phyloP scores from a whole-genome alignment of 805 yeast genomes.

The Lipomyces orientalis region DNA sequence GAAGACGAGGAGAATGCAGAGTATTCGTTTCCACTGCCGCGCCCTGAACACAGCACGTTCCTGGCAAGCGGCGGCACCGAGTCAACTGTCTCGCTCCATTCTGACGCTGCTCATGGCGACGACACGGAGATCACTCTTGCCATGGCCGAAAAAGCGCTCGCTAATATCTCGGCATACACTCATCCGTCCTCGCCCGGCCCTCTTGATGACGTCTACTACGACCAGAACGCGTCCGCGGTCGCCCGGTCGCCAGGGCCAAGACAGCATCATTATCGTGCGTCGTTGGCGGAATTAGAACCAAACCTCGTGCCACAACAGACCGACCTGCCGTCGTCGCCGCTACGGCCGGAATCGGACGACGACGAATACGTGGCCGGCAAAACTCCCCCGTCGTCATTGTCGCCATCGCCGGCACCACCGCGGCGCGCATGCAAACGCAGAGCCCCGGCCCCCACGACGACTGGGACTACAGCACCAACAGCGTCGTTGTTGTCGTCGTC shows the following conservation, averaged over 20 bases:
- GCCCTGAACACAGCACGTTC: neutral
- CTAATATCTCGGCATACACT: neutral
- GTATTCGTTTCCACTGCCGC: conserved; percentile 22
- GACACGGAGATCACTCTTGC: neutral
- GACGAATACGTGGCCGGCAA: neutral
- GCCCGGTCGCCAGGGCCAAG: neutral
- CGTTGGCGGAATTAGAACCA: neutral
- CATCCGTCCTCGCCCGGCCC: neutral
- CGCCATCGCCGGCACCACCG: neutral
- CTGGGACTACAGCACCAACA: neutral
- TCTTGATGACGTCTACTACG: neutral
- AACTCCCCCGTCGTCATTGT: neutral
- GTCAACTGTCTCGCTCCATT: neutral
- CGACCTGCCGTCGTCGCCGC: neutral
- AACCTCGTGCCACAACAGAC: neutral
- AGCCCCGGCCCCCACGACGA: neutral
- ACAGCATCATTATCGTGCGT: neutral
- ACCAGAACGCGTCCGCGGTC: neutral
- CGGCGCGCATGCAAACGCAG: neutral
- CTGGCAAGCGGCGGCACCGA: neutral
- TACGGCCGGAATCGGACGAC: neutral
- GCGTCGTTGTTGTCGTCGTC: neutral
- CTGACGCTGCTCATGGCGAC: neutral
- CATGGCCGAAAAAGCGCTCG: neutral
- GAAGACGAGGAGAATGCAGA: neutral